These are phyloP conservation scores for Ophiostoma quercus DNA, from an alignment of 2,329 filamentous ascomycete genomes.

Conservation along the genomic window DNA sequence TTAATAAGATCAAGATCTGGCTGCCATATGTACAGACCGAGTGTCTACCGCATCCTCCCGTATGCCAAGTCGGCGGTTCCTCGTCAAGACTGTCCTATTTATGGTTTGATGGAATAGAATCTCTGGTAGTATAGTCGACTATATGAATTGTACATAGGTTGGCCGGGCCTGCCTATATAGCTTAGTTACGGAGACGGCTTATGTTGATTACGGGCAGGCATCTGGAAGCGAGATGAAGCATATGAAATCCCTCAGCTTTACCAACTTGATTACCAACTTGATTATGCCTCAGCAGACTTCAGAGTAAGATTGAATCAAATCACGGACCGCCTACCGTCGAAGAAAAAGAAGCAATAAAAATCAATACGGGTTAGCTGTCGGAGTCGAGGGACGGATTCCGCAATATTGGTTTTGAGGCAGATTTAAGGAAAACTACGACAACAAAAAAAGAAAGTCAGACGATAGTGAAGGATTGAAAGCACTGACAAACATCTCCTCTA, in stretches of 20 bases:
- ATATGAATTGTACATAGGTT: too few relatives aligned
- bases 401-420: not conserved
- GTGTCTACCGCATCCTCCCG: not conserved
- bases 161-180: too few relatives aligned
- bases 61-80: not conserved
- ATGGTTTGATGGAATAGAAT: not conserved
- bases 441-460: not conserved
- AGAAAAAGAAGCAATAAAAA: not conserved
- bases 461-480: not conserved
- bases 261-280: too few relatives aligned
- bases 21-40: not conserved
- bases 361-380: not conserved
- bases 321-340: not conserved
- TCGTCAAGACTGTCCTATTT: not conserved
- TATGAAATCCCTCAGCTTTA: not conserved
- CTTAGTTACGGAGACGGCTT: not conserved
- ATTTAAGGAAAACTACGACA: not conserved
- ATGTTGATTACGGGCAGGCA: not conserved
- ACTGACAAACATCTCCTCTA: not conserved
- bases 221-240: not conserved
- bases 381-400: not conserved
- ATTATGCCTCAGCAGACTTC: not conserved
- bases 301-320: not conserved
- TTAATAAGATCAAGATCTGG: not conserved
- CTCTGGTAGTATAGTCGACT: too few relatives aligned